phyloP scores from a whole-genome alignment of 768 basidiomycete species.

The Rhodosporidiobolus sp. region DNA sequence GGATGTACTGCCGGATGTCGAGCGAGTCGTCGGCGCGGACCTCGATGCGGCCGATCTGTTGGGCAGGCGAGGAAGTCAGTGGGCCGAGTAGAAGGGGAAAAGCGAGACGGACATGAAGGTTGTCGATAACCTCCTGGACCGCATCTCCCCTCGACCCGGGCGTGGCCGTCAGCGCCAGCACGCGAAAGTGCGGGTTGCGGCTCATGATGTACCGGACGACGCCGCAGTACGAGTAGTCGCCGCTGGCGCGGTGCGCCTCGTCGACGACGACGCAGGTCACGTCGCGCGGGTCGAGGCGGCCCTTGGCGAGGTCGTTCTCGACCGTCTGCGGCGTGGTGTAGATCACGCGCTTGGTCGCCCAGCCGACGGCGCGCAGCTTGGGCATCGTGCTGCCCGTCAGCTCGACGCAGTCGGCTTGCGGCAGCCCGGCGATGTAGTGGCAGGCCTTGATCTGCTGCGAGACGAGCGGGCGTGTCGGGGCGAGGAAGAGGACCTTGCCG shows the following conservation, averaged over 20 bases:
- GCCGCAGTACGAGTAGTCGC: constrained; percentile 62
- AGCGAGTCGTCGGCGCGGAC: constrained; percentile 86
- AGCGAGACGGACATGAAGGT: constrained; percentile 58
- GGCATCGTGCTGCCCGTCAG: constrained; percentile 72
- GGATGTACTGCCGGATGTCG: constrained; percentile 79
- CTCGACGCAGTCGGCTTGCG: constrained; percentile 76
- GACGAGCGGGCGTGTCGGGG: constrained; percentile 93
- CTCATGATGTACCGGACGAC: constrained; percentile 86
- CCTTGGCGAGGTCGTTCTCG: constrained; percentile 72
- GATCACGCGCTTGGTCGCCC: constrained; percentile 43
- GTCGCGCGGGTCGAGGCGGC: constrained; percentile 70
- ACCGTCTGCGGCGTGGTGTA: constrained; percentile 65
- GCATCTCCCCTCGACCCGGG: constrained; percentile 80
- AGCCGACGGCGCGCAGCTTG: constrained; percentile 56
- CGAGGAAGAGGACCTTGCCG: constrained; percentile 89
- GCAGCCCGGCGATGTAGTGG: constrained; percentile 88
- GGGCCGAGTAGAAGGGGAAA: no score
- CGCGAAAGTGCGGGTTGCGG: constrained; percentile 87
- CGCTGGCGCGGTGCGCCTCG: constrained; percentile 85
- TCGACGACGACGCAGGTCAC: constrained; percentile 87
- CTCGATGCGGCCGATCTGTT: constrained; percentile 78
- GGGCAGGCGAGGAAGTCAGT: background rate
- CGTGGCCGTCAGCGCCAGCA: constrained; percentile 91
- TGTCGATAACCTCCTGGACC: constrained; percentile 88
- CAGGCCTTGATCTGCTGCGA: constrained; percentile 92